Evolutionary conservation across 768 basidiomycete species (phyloP).

Genomic region (Leucosporidium yakuticum): DNA sequence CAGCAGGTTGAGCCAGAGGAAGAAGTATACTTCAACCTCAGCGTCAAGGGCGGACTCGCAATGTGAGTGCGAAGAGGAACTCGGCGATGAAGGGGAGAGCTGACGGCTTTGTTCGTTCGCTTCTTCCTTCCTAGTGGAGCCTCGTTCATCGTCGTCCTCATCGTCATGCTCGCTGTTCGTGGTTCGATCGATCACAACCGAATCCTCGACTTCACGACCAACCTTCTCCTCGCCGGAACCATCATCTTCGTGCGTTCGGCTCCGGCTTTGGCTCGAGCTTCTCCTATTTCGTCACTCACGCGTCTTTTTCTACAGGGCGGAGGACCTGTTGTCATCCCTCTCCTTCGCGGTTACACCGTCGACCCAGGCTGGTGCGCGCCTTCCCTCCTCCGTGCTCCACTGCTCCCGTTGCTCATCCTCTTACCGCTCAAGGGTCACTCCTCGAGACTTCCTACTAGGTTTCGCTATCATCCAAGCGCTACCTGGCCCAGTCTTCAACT

Average conservation of each 20-base stretch:
- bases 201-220: slow-evolving; percentile 2
- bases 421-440: slow-evolving; percentile 50
- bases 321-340: slow-evolving; percentile 57
- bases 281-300: not conserved
- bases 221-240: slow-evolving; percentile 5
- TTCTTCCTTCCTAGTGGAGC: slow-evolving; percentile 1
- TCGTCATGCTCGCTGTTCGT: slow-evolving; percentile 33
- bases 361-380: slow-evolving; percentile 38
- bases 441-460: slow-evolving; percentile 55
- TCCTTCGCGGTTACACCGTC: slow-evolving; percentile 53
- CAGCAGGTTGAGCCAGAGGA: not conserved
- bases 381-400: too few species aligned
- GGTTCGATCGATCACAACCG: slow-evolving; percentile 24
- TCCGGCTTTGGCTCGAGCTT: not conserved
- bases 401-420: not conserved
- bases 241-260: slow-evolving; percentile 13
- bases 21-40: not conserved
- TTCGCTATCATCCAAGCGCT: slow-evolving; percentile 43
- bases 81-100: too few species aligned
- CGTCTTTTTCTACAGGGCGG: slow-evolving; percentile 43
- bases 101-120: too few species aligned
- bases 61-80: not conserved
- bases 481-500: slow-evolving; percentile 55
- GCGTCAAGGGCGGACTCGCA: slow-evolving; percentile 3
- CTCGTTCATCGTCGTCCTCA: slow-evolving; percentile 18